Evolutionary conservation across 2,329 filamentous ascomycete genomes (phyloP).

Genomic region (Epichloe sibirici): DNA sequence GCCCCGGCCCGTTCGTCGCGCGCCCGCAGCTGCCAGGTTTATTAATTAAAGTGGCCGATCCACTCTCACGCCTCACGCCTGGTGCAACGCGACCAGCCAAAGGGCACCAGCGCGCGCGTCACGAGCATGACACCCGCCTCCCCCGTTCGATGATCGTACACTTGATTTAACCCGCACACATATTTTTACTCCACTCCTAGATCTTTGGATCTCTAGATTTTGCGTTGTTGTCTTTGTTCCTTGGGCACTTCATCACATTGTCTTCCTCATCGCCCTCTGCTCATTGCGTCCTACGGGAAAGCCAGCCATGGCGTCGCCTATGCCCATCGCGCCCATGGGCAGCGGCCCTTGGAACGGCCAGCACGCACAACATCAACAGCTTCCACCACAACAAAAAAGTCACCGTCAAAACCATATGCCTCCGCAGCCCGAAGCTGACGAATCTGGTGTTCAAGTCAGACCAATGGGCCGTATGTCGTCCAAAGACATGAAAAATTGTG

Average conservation of each 20-base stretch:
- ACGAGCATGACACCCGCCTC: slow-evolving; percentile 28
- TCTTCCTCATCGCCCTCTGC: background rate
- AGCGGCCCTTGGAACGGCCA: slow-evolving; percentile 3
- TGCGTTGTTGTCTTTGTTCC: background rate
- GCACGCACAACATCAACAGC: slow-evolving; percentile 4
- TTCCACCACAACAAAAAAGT: background rate
- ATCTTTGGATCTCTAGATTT: background rate
- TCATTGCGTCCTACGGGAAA: background rate
- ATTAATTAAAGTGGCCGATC: slow-evolving; percentile 6
- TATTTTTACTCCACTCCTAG: slow-evolving; percentile 3
- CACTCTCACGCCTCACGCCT: slow-evolving; percentile 3
- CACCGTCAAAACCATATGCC: slow-evolving; percentile 15
- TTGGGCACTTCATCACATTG: background rate
- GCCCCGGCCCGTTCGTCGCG: background rate
- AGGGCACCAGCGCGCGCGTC: slow-evolving; percentile 13
- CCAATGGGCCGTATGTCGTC: slow-evolving; percentile 56
- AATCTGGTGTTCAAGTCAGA: slow-evolving; percentile 43
- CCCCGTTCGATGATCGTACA: slow-evolving; percentile 18
- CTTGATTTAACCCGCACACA: slow-evolving; percentile 9
- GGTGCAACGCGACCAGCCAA: slow-evolving; percentile 4
- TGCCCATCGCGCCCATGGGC: slow-evolving; percentile 19
- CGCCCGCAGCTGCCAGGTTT: background rate
- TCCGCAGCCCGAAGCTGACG: slow-evolving; percentile 22
- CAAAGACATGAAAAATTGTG: slow-evolving; percentile 24
- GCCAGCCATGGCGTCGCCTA: slow-evolving; percentile 27